Evolutionary conservation across 2,329 filamentous ascomycete genomes (phyloP).

Genomic region (Juglanconis oblonga): DNA sequence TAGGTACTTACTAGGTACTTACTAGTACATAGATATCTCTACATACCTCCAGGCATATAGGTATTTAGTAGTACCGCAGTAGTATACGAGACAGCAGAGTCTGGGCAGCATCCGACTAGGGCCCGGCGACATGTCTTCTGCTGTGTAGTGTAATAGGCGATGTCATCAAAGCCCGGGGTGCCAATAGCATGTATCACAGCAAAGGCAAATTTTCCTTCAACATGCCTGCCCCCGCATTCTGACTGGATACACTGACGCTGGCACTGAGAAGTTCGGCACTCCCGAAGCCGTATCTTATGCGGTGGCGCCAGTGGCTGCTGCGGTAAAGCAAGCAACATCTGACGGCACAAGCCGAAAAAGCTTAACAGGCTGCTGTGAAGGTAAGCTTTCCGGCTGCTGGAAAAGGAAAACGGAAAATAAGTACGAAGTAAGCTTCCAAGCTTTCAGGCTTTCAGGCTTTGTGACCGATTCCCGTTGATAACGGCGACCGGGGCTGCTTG

Average conservation of each 20-base stretch:
- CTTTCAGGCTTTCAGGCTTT: background rate
- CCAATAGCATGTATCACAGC: background rate
- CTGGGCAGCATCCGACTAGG: background rate
- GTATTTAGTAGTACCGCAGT: no score
- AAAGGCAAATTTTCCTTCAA: background rate
- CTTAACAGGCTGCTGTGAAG: background rate
- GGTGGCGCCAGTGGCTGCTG: background rate
- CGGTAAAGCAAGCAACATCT: background rate
- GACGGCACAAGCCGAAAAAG: background rate
- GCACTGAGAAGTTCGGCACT: background rate
- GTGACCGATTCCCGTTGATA: conserved; percentile 12
- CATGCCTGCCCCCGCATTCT: background rate
- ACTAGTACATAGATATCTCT: no score
- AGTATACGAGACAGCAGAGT: no score
- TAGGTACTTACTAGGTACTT: background rate
- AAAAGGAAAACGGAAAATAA: no score
- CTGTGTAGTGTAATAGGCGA: no score
- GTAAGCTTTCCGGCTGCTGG: background rate
- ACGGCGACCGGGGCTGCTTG: background rate
- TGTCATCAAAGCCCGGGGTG: no score
- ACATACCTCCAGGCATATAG: no score
- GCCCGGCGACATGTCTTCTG: background rate
- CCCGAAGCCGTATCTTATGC: background rate
- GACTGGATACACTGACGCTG: background rate
- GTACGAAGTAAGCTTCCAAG: background rate